Evolutionary conservation across 768 basidiomycete species (phyloP), one percentile per base, ranked within the genome.

Genomic region (Psilocybe sp.): DNA sequence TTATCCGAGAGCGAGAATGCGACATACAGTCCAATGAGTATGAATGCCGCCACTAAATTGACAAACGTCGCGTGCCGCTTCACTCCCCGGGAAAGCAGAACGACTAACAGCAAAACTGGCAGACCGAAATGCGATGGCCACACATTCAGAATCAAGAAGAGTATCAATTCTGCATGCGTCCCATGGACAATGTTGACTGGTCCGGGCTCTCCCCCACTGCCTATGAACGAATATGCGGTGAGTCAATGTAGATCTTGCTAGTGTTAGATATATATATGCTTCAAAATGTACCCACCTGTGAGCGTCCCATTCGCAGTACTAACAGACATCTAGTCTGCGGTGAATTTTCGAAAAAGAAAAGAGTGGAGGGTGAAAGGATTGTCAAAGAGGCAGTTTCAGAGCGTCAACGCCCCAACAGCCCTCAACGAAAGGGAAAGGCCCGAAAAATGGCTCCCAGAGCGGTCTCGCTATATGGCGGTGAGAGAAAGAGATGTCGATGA

Each of bases 121-220:
- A 80, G 69, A 5, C 75, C 76, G 46, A 78, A 61, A 55, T 78
- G 76, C 11, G 77, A 75, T 1, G 78, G 70, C 74, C 73, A 78
- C 56, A 75, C 69, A 51, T 78, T 77, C 50, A 80, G 58, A 16
- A 76, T 64, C 54, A 78, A 64, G 52, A 72, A 78, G 11, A 61
- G 61, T 4, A 75, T 53, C 16, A 78, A 63, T 48, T 76, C 65
- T 18, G 60, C 52, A 55, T 73, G 68, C 4, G 70, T 75, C 23
- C 71, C 76, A 44, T 67, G 68, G 40, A 78, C 65, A 44, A 75
- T 73, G 46, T 76, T 75, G 8, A 68, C 58, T 13, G 59, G 60
- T 28, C 23, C 23, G 44, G 56, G 53, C 19, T 16, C 49, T 34
- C 47, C 33, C 38, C 18, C 44, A 41, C 18, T 2, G 9, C 12